Conservation (phyloP, 1,139 yeast species). For the Hanseniaspora uvarum region DNA sequence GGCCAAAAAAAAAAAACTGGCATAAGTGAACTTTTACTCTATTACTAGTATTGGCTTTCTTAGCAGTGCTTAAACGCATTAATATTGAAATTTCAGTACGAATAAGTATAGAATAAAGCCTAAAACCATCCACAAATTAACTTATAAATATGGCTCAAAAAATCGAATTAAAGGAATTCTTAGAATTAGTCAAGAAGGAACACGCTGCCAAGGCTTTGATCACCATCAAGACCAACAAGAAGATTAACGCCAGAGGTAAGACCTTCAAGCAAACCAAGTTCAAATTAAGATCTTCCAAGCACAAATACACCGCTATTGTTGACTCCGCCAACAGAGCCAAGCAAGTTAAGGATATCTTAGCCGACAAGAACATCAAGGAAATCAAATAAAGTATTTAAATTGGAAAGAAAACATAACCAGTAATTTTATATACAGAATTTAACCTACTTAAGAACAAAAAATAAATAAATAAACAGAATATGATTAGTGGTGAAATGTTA, state of each 20-base stretch:
- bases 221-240: constrained; percentile 82
- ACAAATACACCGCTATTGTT: constrained; percentile 92
- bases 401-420: background rate
- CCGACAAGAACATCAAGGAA: constrained; percentile 29
- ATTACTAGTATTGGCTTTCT: background rate
- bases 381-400: constrained; percentile 16
- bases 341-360: constrained; percentile 96
- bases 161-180: constrained; percentile 95
- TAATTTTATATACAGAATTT: constrained; percentile 14
- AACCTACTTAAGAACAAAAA: constrained; percentile 11
- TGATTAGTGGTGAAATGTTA: background rate
- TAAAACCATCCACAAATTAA: constrained; percentile 18
- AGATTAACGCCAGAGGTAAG: constrained; percentile 76
- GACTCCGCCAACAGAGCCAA: constrained; percentile 96
- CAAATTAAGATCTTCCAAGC: constrained; percentile 95
- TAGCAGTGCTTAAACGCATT: background rate
- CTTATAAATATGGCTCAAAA: constrained; percentile 38
- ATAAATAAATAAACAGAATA: background rate
- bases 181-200: constrained; percentile 88
- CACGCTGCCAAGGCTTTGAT: constrained; percentile 80
- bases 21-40: too few species aligned
- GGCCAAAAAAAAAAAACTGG: background rate
- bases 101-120: background rate
- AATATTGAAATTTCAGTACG: background rate
- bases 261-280: constrained; percentile 89